Conservation (phyloP, 2,329 filamentous ascomycete species). For the Colletotrichum liriopes region DNA sequence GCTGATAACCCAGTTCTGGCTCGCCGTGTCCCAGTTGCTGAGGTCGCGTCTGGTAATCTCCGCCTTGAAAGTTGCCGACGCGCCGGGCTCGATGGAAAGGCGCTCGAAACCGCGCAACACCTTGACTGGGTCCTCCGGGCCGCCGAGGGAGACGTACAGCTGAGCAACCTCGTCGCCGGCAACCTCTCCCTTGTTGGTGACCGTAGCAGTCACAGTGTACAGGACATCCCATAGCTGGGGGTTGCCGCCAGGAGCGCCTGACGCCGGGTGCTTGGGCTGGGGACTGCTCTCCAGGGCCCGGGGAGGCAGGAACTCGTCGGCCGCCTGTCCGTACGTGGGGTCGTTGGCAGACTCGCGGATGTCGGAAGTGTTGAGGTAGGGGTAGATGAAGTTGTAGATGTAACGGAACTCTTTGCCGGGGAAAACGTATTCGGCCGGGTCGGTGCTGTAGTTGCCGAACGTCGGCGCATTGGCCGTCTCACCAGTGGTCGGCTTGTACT, state of each 20-base stretch:
- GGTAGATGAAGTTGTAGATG: conserved; percentile 75
- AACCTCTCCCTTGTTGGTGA: conserved; percentile 79
- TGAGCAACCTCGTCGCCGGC: conserved; percentile 82
- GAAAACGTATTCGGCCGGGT: conserved; percentile 78
- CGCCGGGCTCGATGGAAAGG: conserved; percentile 79
- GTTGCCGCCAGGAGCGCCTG: conserved; percentile 75
- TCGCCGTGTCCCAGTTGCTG: conserved; percentile 85
- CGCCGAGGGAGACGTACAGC: conserved; percentile 86
- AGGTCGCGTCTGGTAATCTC: conserved; percentile 85
- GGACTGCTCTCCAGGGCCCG: conserved; percentile 69
- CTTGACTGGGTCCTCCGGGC: conserved; percentile 76
- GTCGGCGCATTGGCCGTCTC: conserved; percentile 74
- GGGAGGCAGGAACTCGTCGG: conserved; percentile 73
- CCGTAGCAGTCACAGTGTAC: conserved; percentile 76
- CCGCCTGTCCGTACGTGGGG: conserved; percentile 71
- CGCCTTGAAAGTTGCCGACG: conserved; percentile 75
- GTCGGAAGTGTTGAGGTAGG: conserved; percentile 78
- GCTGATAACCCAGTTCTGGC: conserved; percentile 88
- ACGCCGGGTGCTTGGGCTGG: conserved; percentile 68
- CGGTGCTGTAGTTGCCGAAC: conserved; percentile 75
- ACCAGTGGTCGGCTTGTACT: conserved; percentile 74
- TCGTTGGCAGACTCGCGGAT: conserved; percentile 69
- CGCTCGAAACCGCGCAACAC: conserved; percentile 87
- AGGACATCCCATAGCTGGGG: conserved; percentile 77
- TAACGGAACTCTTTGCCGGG: conserved; percentile 69